Evolutionary conservation across 1,139 yeast species (phyloP), one percentile per base, ranked within the genome.

Genomic region (Trichomonascaceae sp.): DNA sequence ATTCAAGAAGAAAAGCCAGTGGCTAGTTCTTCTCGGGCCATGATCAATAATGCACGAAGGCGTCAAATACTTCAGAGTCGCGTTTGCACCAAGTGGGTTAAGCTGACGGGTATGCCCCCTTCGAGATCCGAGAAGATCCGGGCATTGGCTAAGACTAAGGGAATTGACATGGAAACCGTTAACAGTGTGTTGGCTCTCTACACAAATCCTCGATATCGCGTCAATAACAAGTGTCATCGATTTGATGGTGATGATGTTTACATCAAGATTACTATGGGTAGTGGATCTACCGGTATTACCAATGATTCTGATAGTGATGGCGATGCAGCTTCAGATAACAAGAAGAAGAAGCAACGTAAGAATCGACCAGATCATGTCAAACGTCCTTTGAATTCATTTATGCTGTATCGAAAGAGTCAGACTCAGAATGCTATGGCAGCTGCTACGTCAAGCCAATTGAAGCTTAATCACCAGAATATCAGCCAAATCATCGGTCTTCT

Each of bases 361-460:
- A 61, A 62, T 52, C 60, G 59, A 39, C 62, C 63, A n/a, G 62
- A 63, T 54, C 62, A 70, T 52, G 70, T 76, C 55, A 77, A 77
- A 60, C 71, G 82, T 38, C 81, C 81, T 0, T 66, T 77, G 55
- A 78, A 78, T 65, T 74, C 79, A 32, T 78, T 77, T 60, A 77
- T 78, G 81, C 69, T 78, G 15, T 78, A 78, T 60, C 70, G 81
- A 56, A 67, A 74, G 45, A 62, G 74, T 9, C 74, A 76, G 67
- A 74, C 77, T 48, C 76, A 72, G 58, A 70, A 73, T 8, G 74
- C 76, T 20, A 66, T 73, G 61, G 69, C 75, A 2, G 67, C 73
- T 38, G 74, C 75, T 9, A 65, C 72, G 32, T 65, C 73, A 41
- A 69, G 71, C 38, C 63, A 73, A 43, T 62, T 74, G 50, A 68